A percentile compares a stretch with the other conserved stretches of the same genome.
phyloP scores from a whole-genome alignment of 345 rosid genomes.

The Zanthoxylum bungeanum region DNA sequence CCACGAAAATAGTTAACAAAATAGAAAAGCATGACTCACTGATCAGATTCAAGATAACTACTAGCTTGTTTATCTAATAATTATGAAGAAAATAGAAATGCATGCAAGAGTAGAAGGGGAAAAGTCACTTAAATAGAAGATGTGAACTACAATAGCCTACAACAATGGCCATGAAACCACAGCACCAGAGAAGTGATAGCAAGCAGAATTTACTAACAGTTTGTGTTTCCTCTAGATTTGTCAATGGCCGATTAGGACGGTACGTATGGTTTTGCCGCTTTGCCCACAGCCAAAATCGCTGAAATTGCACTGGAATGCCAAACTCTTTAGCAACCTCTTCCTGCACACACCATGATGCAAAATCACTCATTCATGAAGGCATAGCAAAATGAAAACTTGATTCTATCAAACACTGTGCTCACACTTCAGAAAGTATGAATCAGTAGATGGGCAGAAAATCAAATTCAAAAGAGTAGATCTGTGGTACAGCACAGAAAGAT shows the following conservation, averaged over 20 bases:
- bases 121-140: background rate
- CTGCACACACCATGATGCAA: slow-evolving; percentile 31
- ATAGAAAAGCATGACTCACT: background rate
- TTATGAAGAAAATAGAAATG: background rate
- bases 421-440: background rate
- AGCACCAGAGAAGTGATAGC: background rate
- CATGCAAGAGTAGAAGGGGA: background rate
- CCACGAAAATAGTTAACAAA: background rate
- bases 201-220: slow-evolving; percentile 41
- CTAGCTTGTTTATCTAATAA: background rate
- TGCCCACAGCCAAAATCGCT: slow-evolving; percentile 96
- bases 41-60: background rate
- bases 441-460: background rate
- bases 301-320: slow-evolving; percentile 78
- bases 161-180: background rate
- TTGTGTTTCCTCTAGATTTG: slow-evolving; percentile 71
- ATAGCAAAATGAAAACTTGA: background rate
- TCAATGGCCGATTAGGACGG: slow-evolving; percentile 83
- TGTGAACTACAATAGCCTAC: background rate
- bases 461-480: background rate
- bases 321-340: slow-evolving; percentile 95
- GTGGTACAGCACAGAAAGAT: background rate
- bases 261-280: slow-evolving; percentile 94
- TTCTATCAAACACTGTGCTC: background rate
- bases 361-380: background rate